Percentiles rank a stretch among this genome's conserved stretches.
Evolutionary conservation across 2,329 filamentous ascomycete species (phyloP).

Genomic region (Sporothrix mexicana): DNA sequence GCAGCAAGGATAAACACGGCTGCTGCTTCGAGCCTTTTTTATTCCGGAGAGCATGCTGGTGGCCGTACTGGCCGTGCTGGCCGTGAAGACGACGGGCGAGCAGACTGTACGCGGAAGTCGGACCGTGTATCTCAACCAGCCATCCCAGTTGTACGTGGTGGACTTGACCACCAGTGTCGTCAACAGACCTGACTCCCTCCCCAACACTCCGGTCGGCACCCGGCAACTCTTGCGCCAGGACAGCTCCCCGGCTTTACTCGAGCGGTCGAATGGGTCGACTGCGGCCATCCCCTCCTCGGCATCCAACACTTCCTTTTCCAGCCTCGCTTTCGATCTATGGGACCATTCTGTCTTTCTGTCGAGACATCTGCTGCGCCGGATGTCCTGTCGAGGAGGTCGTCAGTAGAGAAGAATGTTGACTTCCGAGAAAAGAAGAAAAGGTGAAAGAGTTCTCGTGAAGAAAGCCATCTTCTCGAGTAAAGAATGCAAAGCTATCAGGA

Average conservation of each 20-base stretch:
- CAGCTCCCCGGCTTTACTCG: constrained; percentile 25
- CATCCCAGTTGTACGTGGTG: constrained; percentile 22
- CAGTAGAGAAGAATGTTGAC: no score
- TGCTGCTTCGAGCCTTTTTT: no score
- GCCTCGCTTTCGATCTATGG: constrained; percentile 12
- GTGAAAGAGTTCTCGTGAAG: no score
- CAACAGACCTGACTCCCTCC: no score
- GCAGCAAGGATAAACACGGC: no score
- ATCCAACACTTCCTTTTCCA: neutral
- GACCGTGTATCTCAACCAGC: constrained; percentile 12
- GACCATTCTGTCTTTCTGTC: constrained; percentile 26
- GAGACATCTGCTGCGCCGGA: constrained; percentile 23
- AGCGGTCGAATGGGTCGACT: constrained; percentile 26
- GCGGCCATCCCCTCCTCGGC: constrained; percentile 20
- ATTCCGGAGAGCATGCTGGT: constrained; percentile 36
- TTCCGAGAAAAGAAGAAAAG: no score
- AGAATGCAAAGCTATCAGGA: no score
- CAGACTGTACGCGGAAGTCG: neutral
- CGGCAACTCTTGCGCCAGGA: constrained; percentile 36
- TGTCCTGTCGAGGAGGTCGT: no score
- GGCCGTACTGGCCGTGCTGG: constrained; percentile 38
- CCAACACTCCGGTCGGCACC: neutral
- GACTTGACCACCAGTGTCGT: no score
- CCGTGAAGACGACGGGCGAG: constrained; percentile 28
- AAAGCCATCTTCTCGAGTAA: no score